A percentile compares a stretch with the other conserved stretches of the same genome.
phyloP scores from a whole-genome alignment of 768 basidiomycete genomes.

The Neoboletus brunneissimus region DNA sequence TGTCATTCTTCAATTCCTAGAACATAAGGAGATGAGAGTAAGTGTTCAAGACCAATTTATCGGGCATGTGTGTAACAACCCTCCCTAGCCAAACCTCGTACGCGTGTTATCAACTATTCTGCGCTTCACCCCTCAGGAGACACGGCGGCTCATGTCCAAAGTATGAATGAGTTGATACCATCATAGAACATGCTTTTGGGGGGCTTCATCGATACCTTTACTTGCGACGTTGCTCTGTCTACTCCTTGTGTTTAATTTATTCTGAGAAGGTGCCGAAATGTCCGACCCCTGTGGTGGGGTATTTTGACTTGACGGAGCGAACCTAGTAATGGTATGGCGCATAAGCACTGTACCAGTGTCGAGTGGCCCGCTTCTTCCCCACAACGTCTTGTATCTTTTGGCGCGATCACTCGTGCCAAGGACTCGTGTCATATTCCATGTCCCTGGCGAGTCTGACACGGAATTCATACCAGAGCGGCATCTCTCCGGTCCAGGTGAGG shows the following conservation, averaged over 20 bases:
- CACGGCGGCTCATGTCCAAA: constrained; percentile 83
- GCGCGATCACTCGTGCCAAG: neutral
- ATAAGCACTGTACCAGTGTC: neutral
- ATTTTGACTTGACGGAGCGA: neutral
- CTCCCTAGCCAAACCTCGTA: constrained; percentile 75
- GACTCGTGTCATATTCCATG: constrained; percentile 38
- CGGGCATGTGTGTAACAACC: constrained; percentile 3
- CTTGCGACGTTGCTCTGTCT: neutral
- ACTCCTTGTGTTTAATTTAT: neutral
- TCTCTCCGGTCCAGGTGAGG: constrained; percentile 61
- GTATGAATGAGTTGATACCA: constrained; percentile 41
- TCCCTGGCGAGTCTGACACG: constrained; percentile 67
- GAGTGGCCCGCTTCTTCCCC: neutral
- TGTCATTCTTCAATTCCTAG: constrained; percentile 94
- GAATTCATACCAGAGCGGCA: constrained; percentile 70
- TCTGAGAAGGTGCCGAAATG: neutral
- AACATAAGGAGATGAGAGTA: constrained; percentile 98
- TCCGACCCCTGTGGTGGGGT: neutral
- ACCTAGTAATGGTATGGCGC: neutral
- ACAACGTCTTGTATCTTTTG: neutral
- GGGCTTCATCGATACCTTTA: constrained; percentile 2
- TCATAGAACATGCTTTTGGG: neutral
- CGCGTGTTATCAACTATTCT: constrained; percentile 89
- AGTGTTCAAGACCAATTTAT: constrained; percentile 29
- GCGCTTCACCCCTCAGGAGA: constrained; percentile 94